Conservation (phyloP, 2,329 filamentous ascomycete species). For the Dactylellina haptotyla region DNA sequence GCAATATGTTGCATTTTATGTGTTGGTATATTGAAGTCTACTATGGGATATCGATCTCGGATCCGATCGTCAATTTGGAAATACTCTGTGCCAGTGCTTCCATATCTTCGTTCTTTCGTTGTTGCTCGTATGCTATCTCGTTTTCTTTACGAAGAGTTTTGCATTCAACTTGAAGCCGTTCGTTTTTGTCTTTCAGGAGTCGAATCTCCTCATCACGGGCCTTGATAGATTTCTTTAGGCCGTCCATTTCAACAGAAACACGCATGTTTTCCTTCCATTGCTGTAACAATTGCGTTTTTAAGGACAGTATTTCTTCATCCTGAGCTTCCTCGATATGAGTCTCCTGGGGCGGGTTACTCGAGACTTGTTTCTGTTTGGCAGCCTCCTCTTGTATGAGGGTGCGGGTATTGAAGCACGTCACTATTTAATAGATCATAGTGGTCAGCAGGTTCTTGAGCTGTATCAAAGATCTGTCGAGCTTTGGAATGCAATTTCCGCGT, state of each 20-base stretch:
- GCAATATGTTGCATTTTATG: not conserved
- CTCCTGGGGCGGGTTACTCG: not conserved
- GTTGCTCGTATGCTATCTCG: no score
- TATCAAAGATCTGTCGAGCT: no score
- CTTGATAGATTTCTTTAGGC: not conserved
- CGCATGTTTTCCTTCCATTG: constrained; percentile 18
- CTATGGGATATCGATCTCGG: not conserved
- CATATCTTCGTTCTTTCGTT: no score
- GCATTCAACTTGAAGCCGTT: no score
- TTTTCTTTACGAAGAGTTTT: no score
- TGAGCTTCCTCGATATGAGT: not conserved
- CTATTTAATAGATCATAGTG: no score
- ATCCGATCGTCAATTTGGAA: not conserved
- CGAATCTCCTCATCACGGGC: not conserved
- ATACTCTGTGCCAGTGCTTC: not conserved
- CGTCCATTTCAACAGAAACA: constrained; percentile 22
- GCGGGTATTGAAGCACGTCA: no score
- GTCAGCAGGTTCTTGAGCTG: no score
- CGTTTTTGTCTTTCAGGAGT: no score
- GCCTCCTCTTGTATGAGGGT: no score
- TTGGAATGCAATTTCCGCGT: no score
- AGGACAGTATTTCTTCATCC: constrained; percentile 7
- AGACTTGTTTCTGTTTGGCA: no score
- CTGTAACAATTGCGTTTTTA: constrained; percentile 24
- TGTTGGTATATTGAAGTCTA: not conserved